phyloP scores from a whole-genome alignment of 805 yeast species.

The Yarrowia sp. region DNA sequence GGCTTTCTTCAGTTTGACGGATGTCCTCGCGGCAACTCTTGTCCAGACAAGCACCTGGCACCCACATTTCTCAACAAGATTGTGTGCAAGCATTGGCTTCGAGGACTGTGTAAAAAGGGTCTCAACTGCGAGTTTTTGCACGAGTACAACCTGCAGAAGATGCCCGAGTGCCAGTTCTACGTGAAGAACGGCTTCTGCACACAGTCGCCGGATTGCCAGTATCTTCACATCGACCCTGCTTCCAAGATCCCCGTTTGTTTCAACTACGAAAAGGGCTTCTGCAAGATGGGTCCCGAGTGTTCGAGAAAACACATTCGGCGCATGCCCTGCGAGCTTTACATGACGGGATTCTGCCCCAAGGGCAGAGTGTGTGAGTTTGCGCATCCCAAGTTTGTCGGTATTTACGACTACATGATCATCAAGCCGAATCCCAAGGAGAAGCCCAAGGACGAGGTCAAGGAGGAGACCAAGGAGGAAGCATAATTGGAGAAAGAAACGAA shows the following conservation, averaged over 20 bases:
- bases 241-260: slow-evolving; percentile 87
- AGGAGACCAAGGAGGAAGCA: slow-evolving; percentile 18
- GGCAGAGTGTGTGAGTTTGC: slow-evolving; percentile 77
- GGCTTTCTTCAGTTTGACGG: slow-evolving; percentile 64
- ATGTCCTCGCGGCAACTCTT: slow-evolving; percentile 85
- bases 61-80: slow-evolving; percentile 73
- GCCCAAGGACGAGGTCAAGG: background rate
- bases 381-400: slow-evolving; percentile 75
- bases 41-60: slow-evolving; percentile 85
- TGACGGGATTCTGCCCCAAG: slow-evolving; percentile 92
- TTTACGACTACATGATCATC: slow-evolving; percentile 52
- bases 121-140: slow-evolving; percentile 96
- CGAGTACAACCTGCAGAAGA: slow-evolving; percentile 89
- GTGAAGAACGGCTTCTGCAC: slow-evolving; percentile 75
- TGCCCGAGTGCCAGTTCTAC: slow-evolving; percentile 95
- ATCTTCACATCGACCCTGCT: slow-evolving; percentile 88
- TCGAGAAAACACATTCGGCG: slow-evolving; percentile 79
- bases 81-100: slow-evolving; percentile 97
- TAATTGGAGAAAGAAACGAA: background rate
- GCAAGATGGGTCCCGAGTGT: slow-evolving; percentile 90
- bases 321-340: slow-evolving; percentile 74
- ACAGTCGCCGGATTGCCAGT: slow-evolving; percentile 92
- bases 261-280: slow-evolving; percentile 85
- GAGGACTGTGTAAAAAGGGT: slow-evolving; percentile 96
- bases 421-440: slow-evolving; percentile 43